Evolutionary conservation across 2,329 filamentous ascomycete genomes (phyloP).

Genomic region (Exophiala sp.): DNA sequence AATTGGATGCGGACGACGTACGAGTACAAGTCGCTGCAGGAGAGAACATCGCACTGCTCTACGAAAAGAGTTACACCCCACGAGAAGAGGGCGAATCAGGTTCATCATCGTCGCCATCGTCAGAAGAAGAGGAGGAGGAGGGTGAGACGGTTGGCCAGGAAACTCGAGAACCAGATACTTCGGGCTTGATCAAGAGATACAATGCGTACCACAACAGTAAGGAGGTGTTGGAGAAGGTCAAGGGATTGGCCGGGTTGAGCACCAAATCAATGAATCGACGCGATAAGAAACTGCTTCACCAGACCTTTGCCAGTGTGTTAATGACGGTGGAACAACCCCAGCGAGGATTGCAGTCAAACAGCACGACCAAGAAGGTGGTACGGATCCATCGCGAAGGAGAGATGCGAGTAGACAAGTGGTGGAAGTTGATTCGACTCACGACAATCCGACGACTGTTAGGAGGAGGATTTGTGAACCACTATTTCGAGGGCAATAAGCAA

Average conservation of each 20-base stretch:
- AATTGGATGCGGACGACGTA: conserved; percentile 71
- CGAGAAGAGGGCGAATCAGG: conserved; percentile 54
- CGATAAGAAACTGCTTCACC: conserved; percentile 64
- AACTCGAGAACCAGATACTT: conserved; percentile 32
- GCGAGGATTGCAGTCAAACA: conserved; percentile 64
- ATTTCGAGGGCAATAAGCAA: conserved; percentile 57
- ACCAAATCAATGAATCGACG: conserved; percentile 63
- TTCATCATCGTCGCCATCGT: conserved; percentile 31
- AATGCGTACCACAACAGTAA: conserved; percentile 63
- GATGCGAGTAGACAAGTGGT: conserved; percentile 68
- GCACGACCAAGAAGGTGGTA: conserved; percentile 60
- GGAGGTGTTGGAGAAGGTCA: conserved; percentile 58
- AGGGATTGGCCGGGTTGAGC: conserved; percentile 58
- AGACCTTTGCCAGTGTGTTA: conserved; percentile 63
- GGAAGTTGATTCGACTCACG: conserved; percentile 65
- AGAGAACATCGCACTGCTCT: conserved; percentile 76
- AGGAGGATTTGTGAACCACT: conserved; percentile 61
- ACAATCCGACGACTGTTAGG: conserved; percentile 59
- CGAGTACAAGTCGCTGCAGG: conserved; percentile 74
- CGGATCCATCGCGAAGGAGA: conserved; percentile 57
- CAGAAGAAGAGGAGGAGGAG: conserved; percentile 43
- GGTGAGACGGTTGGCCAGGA: conserved; percentile 44
- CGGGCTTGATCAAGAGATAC: conserved; percentile 59
- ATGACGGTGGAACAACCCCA: conserved; percentile 65
- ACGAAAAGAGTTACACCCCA: conserved; percentile 66